phyloP scores from a whole-genome alignment of 176 grass and related monocot genomes.

The Guadua angustifolia region DNA sequence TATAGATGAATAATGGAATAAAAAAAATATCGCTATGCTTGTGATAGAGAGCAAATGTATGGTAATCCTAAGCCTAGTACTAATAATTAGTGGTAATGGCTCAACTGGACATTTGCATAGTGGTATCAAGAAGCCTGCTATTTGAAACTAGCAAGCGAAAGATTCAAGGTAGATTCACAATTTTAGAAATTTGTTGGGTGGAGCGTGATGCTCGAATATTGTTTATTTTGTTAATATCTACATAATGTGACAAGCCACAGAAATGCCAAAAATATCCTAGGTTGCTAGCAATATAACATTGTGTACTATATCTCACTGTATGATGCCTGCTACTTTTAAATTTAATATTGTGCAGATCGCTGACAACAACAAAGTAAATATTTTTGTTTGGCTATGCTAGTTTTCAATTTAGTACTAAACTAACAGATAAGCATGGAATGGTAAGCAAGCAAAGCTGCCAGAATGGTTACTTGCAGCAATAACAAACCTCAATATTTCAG shows the following conservation, averaged over 20 bases:
- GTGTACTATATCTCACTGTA: background rate
- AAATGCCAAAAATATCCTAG: background rate
- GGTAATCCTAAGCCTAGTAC: background rate
- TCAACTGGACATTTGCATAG: background rate
- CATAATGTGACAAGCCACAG: background rate
- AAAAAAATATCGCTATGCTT: background rate
- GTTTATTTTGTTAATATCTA: background rate
- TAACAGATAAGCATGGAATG: background rate
- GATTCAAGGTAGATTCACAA: background rate
- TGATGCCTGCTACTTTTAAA: background rate
- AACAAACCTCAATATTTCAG: conserved; percentile 19
- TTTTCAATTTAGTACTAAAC: background rate
- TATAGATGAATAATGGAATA: conserved; percentile 1
- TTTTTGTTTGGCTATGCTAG: background rate
- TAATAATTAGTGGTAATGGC: background rate
- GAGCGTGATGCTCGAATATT: background rate
- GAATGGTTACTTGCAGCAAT: background rate
- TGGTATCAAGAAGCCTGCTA: background rate
- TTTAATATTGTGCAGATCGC: background rate
- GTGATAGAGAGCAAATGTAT: background rate
- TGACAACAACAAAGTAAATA: background rate
- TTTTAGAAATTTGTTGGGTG: background rate
- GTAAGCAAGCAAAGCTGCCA: background rate
- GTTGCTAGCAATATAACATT: background rate
- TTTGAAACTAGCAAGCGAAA: background rate